These are phyloP conservation scores for Hypoxylon perforatum DNA, from an alignment of 495 filamentous ascomycete species.

Conservation along the genomic window DNA sequence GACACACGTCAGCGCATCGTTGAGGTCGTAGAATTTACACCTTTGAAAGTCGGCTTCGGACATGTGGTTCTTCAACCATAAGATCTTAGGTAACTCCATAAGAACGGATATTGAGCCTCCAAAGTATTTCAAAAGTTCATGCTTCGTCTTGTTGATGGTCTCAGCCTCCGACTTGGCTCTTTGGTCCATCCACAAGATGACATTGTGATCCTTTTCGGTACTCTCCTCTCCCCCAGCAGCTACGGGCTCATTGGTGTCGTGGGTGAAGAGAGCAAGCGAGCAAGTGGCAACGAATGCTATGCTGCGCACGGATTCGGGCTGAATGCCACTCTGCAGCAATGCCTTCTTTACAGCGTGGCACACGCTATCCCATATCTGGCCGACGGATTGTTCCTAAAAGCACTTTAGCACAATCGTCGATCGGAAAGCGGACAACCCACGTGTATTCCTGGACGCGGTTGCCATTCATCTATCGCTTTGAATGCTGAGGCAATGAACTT, in stretches of 20 bases:
- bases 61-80: conserved; percentile 92
- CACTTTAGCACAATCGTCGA: conserved; percentile 1
- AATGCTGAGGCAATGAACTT: conserved; percentile 83
- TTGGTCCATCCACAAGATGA: conserved; percentile 82
- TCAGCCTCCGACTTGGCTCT: conserved; percentile 78
- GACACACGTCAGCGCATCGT: conserved; percentile 81
- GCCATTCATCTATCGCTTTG: conserved; percentile 83
- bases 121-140: conserved; percentile 82
- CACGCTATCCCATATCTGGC: conserved; percentile 83
- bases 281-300: conserved; percentile 88
- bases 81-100: conserved; percentile 87
- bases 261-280: conserved; percentile 78
- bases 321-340: conserved; percentile 75
- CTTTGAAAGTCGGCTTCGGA: conserved; percentile 76
- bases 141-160: conserved; percentile 81
- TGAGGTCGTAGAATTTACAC: conserved; percentile 85
- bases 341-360: conserved; percentile 75
- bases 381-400: conserved; percentile 82
- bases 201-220: conserved; percentile 73
- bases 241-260: conserved; percentile 79
- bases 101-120: conserved; percentile 87
- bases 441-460: conserved; percentile 76
- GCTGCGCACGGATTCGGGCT: conserved; percentile 71
- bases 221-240: conserved; percentile 80
- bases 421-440: conserved; percentile 62